Base-by-base conservation (phyloP, 2,329 filamentous ascomycete species). In the Diaporthe helianthi region DNA sequence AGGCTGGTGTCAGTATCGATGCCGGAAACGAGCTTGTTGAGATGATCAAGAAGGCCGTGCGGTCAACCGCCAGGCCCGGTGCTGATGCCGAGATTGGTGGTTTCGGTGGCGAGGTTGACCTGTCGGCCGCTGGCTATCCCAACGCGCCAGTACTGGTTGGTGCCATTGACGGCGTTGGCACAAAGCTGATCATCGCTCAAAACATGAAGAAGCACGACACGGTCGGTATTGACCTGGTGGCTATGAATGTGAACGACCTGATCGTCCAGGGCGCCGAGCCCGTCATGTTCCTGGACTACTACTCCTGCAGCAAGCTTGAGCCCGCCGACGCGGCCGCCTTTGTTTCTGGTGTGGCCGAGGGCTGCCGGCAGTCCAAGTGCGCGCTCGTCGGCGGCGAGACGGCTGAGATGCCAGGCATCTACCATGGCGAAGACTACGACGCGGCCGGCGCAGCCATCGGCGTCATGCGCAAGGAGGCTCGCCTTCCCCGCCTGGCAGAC, bases 221-320 rank as follows among this genome's bases (percentile, higher is more conserved):
- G 3, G 95, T 99, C 13, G 96, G 96, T 71, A 94, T 99, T 75
- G 96, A 99, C 78, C 87, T 99, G 44, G 96, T 99, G 4, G 96
- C 96, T 74, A 98, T 98, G 95, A 98, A 98, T 80, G 96, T 98
- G 78, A 99, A 99, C 80, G 96, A 99, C 77, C 86, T 99, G 0
- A 91, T 99, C 64, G 96, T 98, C 10, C 94, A 98, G 83, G 96
- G 96, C 67, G 96, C 96, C 15, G 93, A 96, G 74, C 94, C 96
- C 2, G 86, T 98, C 73, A 96, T 96, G 85, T 98, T 99, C 87
- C 90, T 98, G 72, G 96, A 99, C 83, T 98, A 97, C 86, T 98
- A 97, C 81, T 95, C 94, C 71, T 98, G 94, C 85, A 94, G 93
- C 80, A 92, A 91, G 79, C 88, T 99, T 26, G 89, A 97, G 74